phyloP scores from a whole-genome alignment of 202 grass and related monocot genomes.

The Dendrocalamus latiflorus region DNA sequence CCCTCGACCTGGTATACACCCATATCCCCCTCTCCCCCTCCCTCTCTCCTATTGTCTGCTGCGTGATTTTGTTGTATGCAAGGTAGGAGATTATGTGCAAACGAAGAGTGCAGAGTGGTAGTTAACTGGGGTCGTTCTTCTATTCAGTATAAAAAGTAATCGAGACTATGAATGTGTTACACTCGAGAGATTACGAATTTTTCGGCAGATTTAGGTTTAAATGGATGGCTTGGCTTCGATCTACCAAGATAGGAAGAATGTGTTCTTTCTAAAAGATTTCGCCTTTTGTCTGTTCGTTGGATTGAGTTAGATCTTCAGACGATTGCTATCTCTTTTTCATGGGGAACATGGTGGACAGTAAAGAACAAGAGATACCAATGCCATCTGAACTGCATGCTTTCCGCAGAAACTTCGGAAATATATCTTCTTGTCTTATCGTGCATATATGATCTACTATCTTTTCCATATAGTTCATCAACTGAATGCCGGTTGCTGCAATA shows the following conservation, averaged over 20 bases:
- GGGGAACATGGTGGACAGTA: background rate
- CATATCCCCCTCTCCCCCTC: background rate
- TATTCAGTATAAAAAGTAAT: too few relatives aligned
- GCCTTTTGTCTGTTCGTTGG: background rate
- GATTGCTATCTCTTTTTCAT: background rate
- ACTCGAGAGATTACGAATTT: too few relatives aligned
- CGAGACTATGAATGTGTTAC: too few relatives aligned
- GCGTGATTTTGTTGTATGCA: too few relatives aligned
- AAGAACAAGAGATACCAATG: background rate
- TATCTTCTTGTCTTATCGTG: constrained; percentile 10
- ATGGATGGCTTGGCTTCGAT: too few relatives aligned
- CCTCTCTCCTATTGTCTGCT: too few relatives aligned
- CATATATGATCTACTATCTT: constrained; percentile 7
- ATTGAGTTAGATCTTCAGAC: background rate
- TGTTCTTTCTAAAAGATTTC: constrained; percentile 1
- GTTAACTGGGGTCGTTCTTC: too few relatives aligned
- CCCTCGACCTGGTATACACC: constrained; percentile 21
- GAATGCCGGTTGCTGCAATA: constrained; percentile 29
- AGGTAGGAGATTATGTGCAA: too few relatives aligned
- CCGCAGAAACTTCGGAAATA: background rate
- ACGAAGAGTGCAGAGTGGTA: too few relatives aligned
- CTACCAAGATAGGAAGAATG: too few relatives aligned
- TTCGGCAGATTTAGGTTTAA: too few relatives aligned
- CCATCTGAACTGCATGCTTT: background rate
- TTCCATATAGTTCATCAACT: constrained; percentile 8